Evolutionary conservation across 495 filamentous ascomycete genomes (phyloP).

Genomic region (Penicillium arizonense): DNA sequence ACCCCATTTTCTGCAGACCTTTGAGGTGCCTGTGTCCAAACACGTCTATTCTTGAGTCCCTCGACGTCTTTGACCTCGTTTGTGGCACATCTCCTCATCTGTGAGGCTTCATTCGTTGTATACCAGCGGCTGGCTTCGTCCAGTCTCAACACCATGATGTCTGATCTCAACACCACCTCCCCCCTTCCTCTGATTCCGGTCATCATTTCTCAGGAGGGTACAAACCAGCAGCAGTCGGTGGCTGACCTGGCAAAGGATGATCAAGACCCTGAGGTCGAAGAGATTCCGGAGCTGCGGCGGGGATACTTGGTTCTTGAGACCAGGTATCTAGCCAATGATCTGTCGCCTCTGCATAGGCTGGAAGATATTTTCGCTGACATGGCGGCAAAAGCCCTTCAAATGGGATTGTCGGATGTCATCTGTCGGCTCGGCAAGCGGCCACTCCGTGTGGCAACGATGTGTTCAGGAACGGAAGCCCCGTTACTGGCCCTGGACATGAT

Average conservation of each 20-base stretch:
- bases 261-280: conserved; percentile 1
- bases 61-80: not conserved
- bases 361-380: conserved; percentile 51
- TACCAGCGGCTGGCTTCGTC: no score
- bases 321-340: conserved; percentile 23
- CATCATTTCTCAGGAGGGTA: not conserved
- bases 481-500: conserved; percentile 63
- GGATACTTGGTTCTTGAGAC: not conserved
- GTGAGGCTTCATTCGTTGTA: no score
- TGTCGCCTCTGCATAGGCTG: conserved; percentile 48
- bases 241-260: conserved; percentile 11
- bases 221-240: not conserved
- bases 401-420: conserved; percentile 36
- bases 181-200: not conserved
- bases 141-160: not conserved
- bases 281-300: conserved; percentile 13
- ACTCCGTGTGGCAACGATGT: conserved; percentile 71
- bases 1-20: not conserved
- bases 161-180: not conserved
- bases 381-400: conserved; percentile 34
- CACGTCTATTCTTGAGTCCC: not conserved
- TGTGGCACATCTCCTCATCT: not conserved
- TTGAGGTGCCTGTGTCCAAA: not conserved
- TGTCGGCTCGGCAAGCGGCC: conserved; percentile 35
- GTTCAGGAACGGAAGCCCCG: conserved; percentile 81